Conservation (phyloP, 2,329 filamentous ascomycete genomes). For the Magnaporthiopsis rhizophila region DNA sequence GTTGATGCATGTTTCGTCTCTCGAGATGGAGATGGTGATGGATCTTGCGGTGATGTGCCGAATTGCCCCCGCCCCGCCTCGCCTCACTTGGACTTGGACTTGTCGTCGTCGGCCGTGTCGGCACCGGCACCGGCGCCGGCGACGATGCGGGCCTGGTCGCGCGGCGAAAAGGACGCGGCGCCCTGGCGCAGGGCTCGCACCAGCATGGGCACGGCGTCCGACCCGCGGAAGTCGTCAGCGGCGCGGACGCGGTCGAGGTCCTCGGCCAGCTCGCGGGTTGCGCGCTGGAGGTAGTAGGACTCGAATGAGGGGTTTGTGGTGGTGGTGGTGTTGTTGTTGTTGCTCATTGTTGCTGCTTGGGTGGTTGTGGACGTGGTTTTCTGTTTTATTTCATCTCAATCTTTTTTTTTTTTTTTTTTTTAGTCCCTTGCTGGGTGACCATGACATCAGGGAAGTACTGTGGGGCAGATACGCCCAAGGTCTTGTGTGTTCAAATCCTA, state of each 20-base stretch:
- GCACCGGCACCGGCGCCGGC: constrained; percentile 1
- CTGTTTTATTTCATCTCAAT: neutral
- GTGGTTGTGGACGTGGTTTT: neutral
- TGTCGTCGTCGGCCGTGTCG: too few species aligned
- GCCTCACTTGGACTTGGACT: neutral
- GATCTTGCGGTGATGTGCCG: too few species aligned
- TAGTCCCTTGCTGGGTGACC: too few species aligned
- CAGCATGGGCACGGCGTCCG: constrained; percentile 54
- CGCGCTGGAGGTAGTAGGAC: constrained; percentile 60
- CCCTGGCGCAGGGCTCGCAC: constrained; percentile 64
- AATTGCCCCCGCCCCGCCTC: too few species aligned
- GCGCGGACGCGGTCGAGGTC: constrained; percentile 63
- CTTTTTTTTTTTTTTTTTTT: neutral
- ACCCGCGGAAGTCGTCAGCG: constrained; percentile 61
- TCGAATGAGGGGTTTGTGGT: constrained; percentile 35
- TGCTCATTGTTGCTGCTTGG: neutral
- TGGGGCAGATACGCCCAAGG: too few species aligned
- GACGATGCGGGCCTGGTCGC: constrained; percentile 30
- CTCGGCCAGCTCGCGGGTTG: constrained; percentile 63
- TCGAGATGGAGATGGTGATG: too few species aligned
- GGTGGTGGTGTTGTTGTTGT: neutral
- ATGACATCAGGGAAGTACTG: too few species aligned
- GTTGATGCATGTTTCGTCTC: too few species aligned
- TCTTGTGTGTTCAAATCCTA: too few species aligned
- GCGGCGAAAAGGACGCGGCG: constrained; percentile 48